Evolutionary conservation across 306 rosid genomes (phyloP).

Genomic region (Adenanthera pavonina): DNA sequence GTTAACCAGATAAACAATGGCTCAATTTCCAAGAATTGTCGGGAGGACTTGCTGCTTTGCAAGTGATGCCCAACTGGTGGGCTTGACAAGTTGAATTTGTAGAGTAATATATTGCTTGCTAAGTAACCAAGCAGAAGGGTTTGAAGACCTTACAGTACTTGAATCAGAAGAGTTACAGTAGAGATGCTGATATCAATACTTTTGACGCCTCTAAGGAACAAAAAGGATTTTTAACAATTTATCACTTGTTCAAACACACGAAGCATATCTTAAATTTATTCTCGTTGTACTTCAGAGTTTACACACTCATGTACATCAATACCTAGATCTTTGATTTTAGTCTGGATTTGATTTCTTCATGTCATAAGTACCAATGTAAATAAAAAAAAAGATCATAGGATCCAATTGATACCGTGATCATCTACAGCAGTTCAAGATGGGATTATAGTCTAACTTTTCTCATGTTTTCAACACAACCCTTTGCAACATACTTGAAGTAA

Average conservation of each 20-base stretch:
- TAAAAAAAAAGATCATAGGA: too few relatives aligned
- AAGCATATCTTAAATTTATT: neutral
- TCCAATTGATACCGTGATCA: too few relatives aligned
- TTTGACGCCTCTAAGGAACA: neutral
- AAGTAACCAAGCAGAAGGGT: neutral
- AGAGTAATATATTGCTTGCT: neutral
- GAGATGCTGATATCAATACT: neutral
- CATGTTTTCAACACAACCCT: neutral
- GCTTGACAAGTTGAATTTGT: constrained; percentile 12
- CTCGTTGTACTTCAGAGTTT: neutral
- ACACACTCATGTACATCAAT: neutral
- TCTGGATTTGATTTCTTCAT: neutral
- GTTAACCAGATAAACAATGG: neutral
- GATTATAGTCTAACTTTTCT: neutral
- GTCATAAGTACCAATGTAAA: neutral
- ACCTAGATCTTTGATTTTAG: constrained; percentile 16
- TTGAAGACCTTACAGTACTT: neutral
- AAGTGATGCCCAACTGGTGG: neutral
- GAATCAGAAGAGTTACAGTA: neutral
- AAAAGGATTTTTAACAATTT: neutral
- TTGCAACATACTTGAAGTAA: neutral
- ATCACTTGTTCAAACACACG: neutral
- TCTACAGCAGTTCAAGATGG: too few relatives aligned
- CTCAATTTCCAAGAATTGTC: constrained; percentile 11
- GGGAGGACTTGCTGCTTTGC: neutral